Percentiles rank a stretch among this genome's conserved stretches.
Conservation (phyloP, 352 stramenopile genomes). For the Plasmopara muralis region DNA sequence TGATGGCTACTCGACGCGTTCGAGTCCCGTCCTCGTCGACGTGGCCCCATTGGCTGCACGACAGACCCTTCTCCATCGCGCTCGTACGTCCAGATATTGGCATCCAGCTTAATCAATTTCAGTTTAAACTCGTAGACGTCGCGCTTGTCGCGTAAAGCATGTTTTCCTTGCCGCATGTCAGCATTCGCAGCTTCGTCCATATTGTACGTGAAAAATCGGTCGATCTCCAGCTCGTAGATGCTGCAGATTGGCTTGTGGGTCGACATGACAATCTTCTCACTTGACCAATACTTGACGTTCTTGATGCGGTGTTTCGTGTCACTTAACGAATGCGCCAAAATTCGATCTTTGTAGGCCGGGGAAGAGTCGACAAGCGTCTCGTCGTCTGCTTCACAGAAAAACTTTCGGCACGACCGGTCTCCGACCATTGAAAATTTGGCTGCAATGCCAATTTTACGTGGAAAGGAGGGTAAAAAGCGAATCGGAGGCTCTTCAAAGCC, state of each 20-base stretch:
- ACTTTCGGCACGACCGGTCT: conserved; percentile 46
- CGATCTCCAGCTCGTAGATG: conserved; percentile 64
- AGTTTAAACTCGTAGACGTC: conserved; percentile 66
- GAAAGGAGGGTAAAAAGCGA: conserved; percentile 66
- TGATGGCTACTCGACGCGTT: conserved; percentile 26
- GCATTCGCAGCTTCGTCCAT: conserved; percentile 40
- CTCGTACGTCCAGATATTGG: conserved; percentile 70
- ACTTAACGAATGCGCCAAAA: conserved; percentile 59
- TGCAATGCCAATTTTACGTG: conserved; percentile 44
- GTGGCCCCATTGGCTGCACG: conserved; percentile 14
- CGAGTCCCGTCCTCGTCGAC: conserved; percentile 25
- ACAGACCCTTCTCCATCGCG: conserved; percentile 16
- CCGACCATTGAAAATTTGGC: conserved; percentile 64
- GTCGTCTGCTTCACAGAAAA: conserved; percentile 40
- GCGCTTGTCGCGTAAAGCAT: conserved; percentile 48
- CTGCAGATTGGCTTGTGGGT: conserved; percentile 73
- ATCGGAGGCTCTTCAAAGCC: conserved; percentile 79
- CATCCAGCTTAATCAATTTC: conserved; percentile 67
- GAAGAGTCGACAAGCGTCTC: conserved; percentile 25
- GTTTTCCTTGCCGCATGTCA: conserved; percentile 41
- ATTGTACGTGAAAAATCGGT: conserved; percentile 69
- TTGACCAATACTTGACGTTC: conserved; percentile 60
- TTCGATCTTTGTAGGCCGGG: conserved; percentile 70
- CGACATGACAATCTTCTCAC: conserved; percentile 55
- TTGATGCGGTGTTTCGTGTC: conserved; percentile 52